phyloP scores from a whole-genome alignment of 768 basidiomycete species.

The Nidularia sp. region DNA sequence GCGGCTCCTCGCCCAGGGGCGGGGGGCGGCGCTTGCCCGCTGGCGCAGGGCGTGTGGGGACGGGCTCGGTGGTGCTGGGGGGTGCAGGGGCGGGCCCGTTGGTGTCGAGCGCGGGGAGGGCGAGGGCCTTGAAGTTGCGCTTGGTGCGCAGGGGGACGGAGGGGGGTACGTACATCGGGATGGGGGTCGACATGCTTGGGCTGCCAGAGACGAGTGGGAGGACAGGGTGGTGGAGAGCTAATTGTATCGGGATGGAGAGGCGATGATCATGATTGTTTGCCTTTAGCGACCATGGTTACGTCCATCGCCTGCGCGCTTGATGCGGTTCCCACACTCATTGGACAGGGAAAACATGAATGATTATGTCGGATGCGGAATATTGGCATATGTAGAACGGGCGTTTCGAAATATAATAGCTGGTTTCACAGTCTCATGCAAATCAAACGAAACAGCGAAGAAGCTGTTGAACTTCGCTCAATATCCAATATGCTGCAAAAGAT shows the following conservation, averaged over 20 bases:
- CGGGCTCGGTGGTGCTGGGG: slow-evolving; percentile 4
- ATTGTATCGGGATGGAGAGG: not conserved
- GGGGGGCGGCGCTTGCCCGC: slow-evolving; percentile 66
- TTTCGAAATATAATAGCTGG: too few relatives aligned
- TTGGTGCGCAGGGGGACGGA: slow-evolving; percentile 72
- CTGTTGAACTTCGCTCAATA: too few relatives aligned
- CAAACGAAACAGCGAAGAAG: too few relatives aligned
- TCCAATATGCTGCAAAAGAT: too few relatives aligned
- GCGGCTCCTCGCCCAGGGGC: slow-evolving; percentile 57
- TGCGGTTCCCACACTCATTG: too few relatives aligned
- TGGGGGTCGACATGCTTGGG: not conserved
- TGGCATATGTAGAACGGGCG: too few relatives aligned
- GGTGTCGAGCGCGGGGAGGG: slow-evolving; percentile 24
- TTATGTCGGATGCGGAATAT: too few relatives aligned
- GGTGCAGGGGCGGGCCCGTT: not conserved
- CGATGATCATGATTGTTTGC: too few relatives aligned
- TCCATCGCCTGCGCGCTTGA: too few relatives aligned
- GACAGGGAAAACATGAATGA: too few relatives aligned
- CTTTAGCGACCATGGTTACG: too few relatives aligned
- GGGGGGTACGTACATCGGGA: not conserved
- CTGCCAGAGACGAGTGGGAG: not conserved
- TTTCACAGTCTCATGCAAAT: too few relatives aligned
- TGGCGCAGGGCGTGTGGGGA: slow-evolving; percentile 9
- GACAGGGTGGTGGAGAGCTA: not conserved
- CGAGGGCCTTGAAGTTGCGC: slow-evolving; percentile 85